phyloP scores from a whole-genome alignment of 2,329 filamentous ascomycete genomes.

The Lachnellula willkommii region DNA sequence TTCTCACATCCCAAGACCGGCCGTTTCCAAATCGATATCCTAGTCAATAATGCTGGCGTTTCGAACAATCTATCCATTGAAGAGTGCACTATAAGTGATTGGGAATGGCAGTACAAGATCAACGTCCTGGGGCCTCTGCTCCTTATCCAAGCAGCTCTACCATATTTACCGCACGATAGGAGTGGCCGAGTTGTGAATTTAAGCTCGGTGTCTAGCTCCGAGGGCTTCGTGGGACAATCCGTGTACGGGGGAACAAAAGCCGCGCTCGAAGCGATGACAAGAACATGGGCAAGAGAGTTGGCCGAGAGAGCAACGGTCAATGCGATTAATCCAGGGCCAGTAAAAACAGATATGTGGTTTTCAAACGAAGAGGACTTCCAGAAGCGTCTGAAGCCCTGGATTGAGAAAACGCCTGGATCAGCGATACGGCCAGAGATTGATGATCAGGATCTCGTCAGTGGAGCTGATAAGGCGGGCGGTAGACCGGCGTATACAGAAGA shows the following conservation, averaged over 20 bases:
- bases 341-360: slow-evolving; percentile 62
- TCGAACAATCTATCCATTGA: slow-evolving; percentile 60
- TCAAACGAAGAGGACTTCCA: slow-evolving; percentile 53
- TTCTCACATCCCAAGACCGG: slow-evolving; percentile 44
- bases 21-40: slow-evolving; percentile 68
- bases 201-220: slow-evolving; percentile 50
- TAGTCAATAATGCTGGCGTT: slow-evolving; percentile 82
- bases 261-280: slow-evolving; percentile 63
- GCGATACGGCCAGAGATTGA: slow-evolving; percentile 57
- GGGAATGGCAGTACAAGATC: slow-evolving; percentile 66
- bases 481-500: slow-evolving; percentile 63
- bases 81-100: slow-evolving; percentile 60
- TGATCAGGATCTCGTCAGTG: slow-evolving; percentile 54
- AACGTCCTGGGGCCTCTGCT: slow-evolving; percentile 80
- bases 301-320: slow-evolving; percentile 59
- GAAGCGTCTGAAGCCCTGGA: slow-evolving; percentile 53
- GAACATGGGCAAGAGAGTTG: slow-evolving; percentile 60
- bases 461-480: slow-evolving; percentile 49
- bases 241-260: slow-evolving; percentile 64
- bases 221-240: slow-evolving; percentile 53
- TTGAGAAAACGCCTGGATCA: slow-evolving; percentile 60
- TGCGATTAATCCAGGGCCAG: slow-evolving; percentile 60
- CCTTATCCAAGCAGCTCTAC: slow-evolving; percentile 66
- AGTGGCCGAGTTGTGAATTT: slow-evolving; percentile 60
- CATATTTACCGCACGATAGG: slow-evolving; percentile 64